These are phyloP conservation scores for Pseudopithomyces chartarum DNA, from an alignment of 2,329 filamentous ascomycete genomes.

Conservation along the genomic window DNA sequence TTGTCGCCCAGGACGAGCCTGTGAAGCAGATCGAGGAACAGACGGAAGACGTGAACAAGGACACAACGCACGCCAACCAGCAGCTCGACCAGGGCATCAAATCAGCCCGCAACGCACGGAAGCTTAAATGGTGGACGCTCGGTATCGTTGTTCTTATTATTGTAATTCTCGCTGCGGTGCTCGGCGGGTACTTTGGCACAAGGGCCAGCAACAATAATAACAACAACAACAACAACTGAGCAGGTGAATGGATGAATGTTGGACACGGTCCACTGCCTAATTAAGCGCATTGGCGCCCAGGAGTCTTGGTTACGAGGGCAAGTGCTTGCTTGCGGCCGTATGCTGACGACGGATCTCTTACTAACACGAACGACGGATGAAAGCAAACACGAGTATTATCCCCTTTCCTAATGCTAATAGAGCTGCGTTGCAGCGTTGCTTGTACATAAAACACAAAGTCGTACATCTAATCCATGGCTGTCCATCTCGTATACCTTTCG, in stretches of 20 bases:
- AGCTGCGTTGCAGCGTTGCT: neutral
- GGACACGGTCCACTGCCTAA: neutral
- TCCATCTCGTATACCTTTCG: neutral
- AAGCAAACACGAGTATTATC: neutral
- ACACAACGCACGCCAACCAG: conserved; percentile 71
- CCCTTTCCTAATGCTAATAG: conserved; percentile 6
- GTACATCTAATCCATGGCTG: neutral
- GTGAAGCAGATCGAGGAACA: conserved; percentile 68
- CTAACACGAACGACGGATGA: neutral
- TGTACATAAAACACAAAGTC: neutral
- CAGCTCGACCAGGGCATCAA: conserved; percentile 72
- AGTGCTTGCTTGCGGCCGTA: neutral
- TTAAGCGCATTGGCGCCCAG: neutral
- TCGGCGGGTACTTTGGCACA: conserved; percentile 56
- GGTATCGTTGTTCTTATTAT: conserved; percentile 58
- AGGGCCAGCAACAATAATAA: conserved; percentile 18
- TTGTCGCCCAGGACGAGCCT: conserved; percentile 72
- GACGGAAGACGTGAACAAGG: conserved; percentile 67
- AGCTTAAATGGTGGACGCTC: conserved; percentile 83
- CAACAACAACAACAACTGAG: conserved; percentile 14
- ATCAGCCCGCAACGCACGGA: conserved; percentile 68
- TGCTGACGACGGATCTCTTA: neutral
- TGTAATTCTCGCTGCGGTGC: conserved; percentile 54
- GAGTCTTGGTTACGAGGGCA: neutral
- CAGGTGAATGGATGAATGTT: neutral